Evolutionary conservation across 2,329 filamentous ascomycete genomes (phyloP).

Genomic region (Xylaria multiplex): DNA sequence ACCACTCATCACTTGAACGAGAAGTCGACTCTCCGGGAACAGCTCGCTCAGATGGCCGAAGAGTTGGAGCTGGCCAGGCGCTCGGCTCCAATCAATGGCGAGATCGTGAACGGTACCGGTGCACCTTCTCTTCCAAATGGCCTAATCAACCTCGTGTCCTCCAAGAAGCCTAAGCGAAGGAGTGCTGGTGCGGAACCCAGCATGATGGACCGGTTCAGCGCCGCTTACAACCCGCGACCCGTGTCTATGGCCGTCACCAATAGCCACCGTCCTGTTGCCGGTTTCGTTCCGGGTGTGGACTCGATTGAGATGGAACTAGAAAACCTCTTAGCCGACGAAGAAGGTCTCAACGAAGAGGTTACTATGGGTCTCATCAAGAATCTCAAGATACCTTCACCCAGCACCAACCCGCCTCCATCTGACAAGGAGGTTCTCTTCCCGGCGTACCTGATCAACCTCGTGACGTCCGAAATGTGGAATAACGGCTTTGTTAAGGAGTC

Average conservation of each 20-base stretch:
- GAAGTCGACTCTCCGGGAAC: slow-evolving; percentile 84
- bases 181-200: slow-evolving; percentile 89
- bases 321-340: slow-evolving; percentile 91
- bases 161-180: slow-evolving; percentile 95
- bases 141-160: slow-evolving; percentile 95
- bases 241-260: slow-evolving; percentile 91
- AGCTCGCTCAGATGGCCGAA: slow-evolving; percentile 89
- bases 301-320: slow-evolving; percentile 96
- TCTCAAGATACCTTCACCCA: slow-evolving; percentile 92
- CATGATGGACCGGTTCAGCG: slow-evolving; percentile 89
- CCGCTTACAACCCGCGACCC: slow-evolving; percentile 90
- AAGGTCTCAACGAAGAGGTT: slow-evolving; percentile 95
- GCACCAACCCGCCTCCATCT: slow-evolving; percentile 85
- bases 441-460: slow-evolving; percentile 97
- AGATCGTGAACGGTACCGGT: slow-evolving; percentile 71
- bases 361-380: slow-evolving; percentile 96
- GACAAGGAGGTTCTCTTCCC: slow-evolving; percentile 99
- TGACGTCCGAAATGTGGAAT: slow-evolving; percentile 99
- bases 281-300: slow-evolving; percentile 83
- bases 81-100: slow-evolving; percentile 76
- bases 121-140: slow-evolving; percentile 71
- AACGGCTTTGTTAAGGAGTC: slow-evolving; percentile 99
- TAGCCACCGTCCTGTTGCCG: slow-evolving; percentile 76
- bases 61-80: slow-evolving; percentile 89
- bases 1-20: slow-evolving; percentile 83